These are phyloP conservation scores for Xylaria sp. DNA, from an alignment of 2,329 filamentous ascomycete species.

Conservation along the genomic window DNA sequence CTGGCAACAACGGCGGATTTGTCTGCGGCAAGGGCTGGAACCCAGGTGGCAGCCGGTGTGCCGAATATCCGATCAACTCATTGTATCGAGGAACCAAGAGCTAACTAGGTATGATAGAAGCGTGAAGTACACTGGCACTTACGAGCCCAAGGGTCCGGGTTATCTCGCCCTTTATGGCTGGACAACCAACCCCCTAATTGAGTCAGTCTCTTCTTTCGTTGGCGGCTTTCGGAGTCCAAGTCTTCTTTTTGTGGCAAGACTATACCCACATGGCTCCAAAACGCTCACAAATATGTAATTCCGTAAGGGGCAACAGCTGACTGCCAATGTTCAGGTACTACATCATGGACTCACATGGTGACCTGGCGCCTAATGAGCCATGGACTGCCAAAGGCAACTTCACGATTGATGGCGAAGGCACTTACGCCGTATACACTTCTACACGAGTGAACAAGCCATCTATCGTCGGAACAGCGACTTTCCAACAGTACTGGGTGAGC, in stretches of 20 bases:
- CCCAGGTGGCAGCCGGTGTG: conserved; percentile 59
- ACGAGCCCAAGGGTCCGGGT: conserved; percentile 51
- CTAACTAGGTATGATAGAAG: conserved; percentile 39
- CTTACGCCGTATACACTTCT: conserved; percentile 62
- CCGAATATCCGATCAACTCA: background rate
- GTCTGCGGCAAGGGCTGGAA: conserved; percentile 70
- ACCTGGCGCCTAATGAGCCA: conserved; percentile 59
- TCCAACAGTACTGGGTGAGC: conserved; percentile 60
- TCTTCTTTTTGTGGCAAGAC: too few species aligned
- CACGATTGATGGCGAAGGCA: conserved; percentile 58
- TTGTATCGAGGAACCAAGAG: background rate
- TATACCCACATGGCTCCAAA: too few species aligned
- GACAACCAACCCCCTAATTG: conserved; percentile 51
- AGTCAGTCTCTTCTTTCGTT: conserved; percentile 44
- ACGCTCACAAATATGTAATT: too few species aligned
- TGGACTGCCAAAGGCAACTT: conserved; percentile 61
- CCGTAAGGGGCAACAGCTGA: too few species aligned
- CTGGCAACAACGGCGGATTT: conserved; percentile 61
- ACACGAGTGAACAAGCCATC: conserved; percentile 62
- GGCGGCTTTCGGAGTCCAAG: too few species aligned
- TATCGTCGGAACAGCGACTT: conserved; percentile 64
- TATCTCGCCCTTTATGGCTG: conserved; percentile 69
- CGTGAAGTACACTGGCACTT: conserved; percentile 52
- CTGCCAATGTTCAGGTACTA: conserved; percentile 55
- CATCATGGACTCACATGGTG: conserved; percentile 63